Evolutionary conservation across 1,284 basidiomycete genomes (phyloP), one percentile per base, ranked within the genome.

Genomic region (Fistulinella cinereoalba): DNA sequence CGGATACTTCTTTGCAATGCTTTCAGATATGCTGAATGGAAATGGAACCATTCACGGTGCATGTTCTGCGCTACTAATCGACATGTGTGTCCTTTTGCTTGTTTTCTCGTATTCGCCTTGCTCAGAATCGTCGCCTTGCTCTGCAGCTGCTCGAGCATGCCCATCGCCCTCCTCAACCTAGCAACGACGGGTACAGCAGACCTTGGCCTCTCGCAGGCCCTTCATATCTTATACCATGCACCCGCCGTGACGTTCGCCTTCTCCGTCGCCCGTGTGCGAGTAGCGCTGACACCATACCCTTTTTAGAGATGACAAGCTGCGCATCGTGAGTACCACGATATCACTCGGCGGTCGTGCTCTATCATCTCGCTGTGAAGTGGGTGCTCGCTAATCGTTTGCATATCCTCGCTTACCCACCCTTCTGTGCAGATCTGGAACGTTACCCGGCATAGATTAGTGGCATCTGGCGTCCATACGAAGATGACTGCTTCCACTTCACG

Each of bases 1-100:
- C n/a, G n/a, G n/a, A n/a, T n/a, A n/a, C n/a, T n/a, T n/a, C n/a
- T n/a, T 31, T 8, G 28, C 28, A 15, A 8, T 12, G 16, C 33
- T 5, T 21, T 25, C 18, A 79, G 76, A 77, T 43, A 80, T 80
- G 78, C 60, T 74, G 42, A 76, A 73, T 46, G 56, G 51, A 21
- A 47, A 52, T 6, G 71, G 74, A 1, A 58, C 56, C 16, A 47
- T 80, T 43, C 71, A 77, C 44, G 73, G 77, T 15, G 77, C 70
- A 3, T 79, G 76, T 46, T 57, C 67, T 6, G 67, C 71, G 1
- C 67, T 72, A 45, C 50, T 80, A 36, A 67, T 80, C 46, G 76
- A 78, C 56, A 67, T 71, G 76, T 76, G 34, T 29, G 73, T 57
- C 19, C 19, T 37, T 12, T 22, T 37, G 15, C 31, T 37, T 23